Base-by-base conservation (phyloP, 768 basidiomycete genomes). In the Podaxis sp. region DNA sequence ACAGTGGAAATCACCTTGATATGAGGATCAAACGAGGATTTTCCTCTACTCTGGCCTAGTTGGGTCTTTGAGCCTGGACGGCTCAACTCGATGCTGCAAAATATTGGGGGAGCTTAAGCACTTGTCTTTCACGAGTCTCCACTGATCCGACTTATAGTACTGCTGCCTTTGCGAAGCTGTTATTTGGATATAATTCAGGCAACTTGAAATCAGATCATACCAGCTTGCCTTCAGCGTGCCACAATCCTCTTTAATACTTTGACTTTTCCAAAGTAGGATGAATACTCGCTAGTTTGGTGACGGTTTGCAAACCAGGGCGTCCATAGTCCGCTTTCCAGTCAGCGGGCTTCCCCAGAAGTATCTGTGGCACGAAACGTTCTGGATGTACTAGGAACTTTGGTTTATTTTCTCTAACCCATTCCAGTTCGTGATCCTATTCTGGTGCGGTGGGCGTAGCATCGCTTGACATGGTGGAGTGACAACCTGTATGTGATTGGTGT, bases 31-130 rank as follows among this genome's bases (percentile, higher is more conserved):
- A 77, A 71, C 73, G 11, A 79, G 63, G 18, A 80, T 74, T 64
- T 76, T 80, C 50, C 76, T 68, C 56, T 75, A 68, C 2, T 77
- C 79, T 2, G 73, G 74, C 54, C 72, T 72, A 14, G 70, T 69
- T 0, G 63, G 64, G 63, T 79, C 75, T 2, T 51, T 61, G 18
- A 79, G 72, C 25, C 62, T 57, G 63, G 76, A 79, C 4, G 75
- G 69, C 36, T 66, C 61, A 1, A 77, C 72, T 35, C 66, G 66
- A 63, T 77, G 76, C 61, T 78, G 76, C 16, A 72, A 70, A 27
- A 74, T 61, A 63, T 77, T 77, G 18, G 75, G 74, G 61, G 74
- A 76, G 1, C 67, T 69, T 48, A 76, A 21, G 62, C 37, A 68
- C 59, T 4, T 74, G 65, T 9, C 69, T 70, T 55, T 67, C 63